Evolutionary conservation across 164 flowering plant species (phyloP).

Genomic region (Macadamia tetraphylla): DNA sequence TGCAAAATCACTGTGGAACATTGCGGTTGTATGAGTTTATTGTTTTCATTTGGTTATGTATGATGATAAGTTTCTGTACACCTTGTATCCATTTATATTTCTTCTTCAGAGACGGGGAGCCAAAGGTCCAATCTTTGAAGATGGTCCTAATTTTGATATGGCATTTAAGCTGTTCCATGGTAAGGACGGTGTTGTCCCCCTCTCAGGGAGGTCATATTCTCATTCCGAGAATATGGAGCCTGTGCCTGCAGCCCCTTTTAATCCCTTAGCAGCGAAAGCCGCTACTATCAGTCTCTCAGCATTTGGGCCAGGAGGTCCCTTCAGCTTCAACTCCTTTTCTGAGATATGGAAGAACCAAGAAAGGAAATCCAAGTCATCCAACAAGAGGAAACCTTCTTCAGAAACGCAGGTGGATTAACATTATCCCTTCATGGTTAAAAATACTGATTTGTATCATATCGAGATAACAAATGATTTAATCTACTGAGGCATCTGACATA

Average conservation of each 20-base stretch:
- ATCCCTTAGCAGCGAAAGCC: slow-evolving; percentile 66
- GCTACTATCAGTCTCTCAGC: slow-evolving; percentile 71
- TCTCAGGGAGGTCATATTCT: slow-evolving; percentile 33
- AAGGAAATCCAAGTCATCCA: slow-evolving; percentile 35
- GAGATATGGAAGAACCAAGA: slow-evolving; percentile 51
- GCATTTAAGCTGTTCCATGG: slow-evolving; percentile 82
- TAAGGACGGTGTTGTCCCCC: slow-evolving; percentile 72
- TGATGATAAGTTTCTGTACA: not conserved
- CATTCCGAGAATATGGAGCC: slow-evolving; percentile 14
- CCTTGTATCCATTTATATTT: not conserved
- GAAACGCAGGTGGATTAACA: slow-evolving; percentile 39
- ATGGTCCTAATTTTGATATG: slow-evolving; percentile 63
- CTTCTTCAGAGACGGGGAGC: slow-evolving; percentile 38
- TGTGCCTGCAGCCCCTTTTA: slow-evolving; percentile 43
- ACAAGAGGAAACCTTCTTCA: slow-evolving; percentile 31
- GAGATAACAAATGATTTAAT: not conserved
- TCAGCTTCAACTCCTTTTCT: slow-evolving; percentile 51
- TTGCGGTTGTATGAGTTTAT: too few species aligned
- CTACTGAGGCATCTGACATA: not conserved
- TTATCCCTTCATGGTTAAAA: not conserved
- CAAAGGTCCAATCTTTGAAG: slow-evolving; percentile 86
- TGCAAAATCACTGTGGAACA: not conserved
- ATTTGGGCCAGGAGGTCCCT: slow-evolving; percentile 75
- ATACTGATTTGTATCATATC: not conserved
- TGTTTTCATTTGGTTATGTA: not conserved